Conservation (phyloP, 2,329 filamentous ascomycete genomes). For the Monosporascus sp. region DNA sequence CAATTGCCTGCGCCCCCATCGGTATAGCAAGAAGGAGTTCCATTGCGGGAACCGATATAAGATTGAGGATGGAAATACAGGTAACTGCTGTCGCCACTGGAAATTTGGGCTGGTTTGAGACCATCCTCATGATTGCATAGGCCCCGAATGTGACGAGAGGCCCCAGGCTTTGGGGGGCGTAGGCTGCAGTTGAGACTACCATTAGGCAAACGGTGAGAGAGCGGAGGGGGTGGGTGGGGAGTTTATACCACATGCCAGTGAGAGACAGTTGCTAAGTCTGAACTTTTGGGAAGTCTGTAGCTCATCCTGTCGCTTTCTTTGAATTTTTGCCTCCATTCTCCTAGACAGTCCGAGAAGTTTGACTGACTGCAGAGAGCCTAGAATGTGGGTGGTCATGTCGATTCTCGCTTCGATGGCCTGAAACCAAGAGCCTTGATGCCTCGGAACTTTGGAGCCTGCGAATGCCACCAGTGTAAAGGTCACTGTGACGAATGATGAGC, state of each 20-base stretch:
- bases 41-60: slow-evolving; percentile 1
- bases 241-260: background rate
- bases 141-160: slow-evolving; percentile 2
- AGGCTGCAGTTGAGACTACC: background rate
- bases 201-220: background rate
- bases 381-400: slow-evolving; percentile 1
- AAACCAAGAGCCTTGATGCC: slow-evolving; percentile 3
- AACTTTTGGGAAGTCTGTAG: slow-evolving; percentile 1
- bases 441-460: background rate
- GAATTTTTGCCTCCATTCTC: slow-evolving; percentile 1
- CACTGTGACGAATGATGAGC: background rate
- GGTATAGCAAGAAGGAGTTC: background rate
- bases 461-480: slow-evolving; percentile 1
- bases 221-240: background rate
- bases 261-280: background rate
- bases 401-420: slow-evolving; percentile 2
- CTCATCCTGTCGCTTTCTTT: background rate
- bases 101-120: background rate
- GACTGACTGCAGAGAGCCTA: slow-evolving; percentile 4
- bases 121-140: slow-evolving; percentile 1
- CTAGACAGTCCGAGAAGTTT: slow-evolving; percentile 2
- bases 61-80: slow-evolving; percentile 1
- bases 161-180: background rate
- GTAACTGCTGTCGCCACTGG: slow-evolving; percentile 1
- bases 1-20: no score